Conservation (phyloP, 345 rosid species). For the Lagerstroemia speciosa region DNA sequence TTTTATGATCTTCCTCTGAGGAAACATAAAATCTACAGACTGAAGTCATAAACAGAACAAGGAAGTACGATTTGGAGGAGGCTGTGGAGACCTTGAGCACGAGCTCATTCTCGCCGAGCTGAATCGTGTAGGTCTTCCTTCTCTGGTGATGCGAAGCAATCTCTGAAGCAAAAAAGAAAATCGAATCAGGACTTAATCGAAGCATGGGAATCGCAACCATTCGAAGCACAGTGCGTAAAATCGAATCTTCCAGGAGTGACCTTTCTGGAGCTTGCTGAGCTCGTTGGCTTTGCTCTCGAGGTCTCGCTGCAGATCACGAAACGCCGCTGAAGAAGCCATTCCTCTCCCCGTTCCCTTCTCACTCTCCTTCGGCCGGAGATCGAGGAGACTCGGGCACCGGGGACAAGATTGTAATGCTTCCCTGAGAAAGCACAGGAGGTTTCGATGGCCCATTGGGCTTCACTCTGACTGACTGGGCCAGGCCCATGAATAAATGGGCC, state of each 20-base stretch:
- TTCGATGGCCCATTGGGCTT: no score
- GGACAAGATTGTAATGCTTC: no score
- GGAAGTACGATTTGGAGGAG: neutral
- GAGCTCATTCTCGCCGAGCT: conserved; percentile 94
- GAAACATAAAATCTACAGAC: neutral
- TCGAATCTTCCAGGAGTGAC: conserved; percentile 14
- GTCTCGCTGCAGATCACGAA: conserved; percentile 72
- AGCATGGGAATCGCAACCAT: neutral
- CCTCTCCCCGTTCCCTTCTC: neutral
- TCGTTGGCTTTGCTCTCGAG: conserved; percentile 74
- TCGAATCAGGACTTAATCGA: neutral
- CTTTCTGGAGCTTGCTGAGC: conserved; percentile 80
- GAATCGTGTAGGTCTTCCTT: conserved; percentile 87
- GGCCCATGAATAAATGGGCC: no score
- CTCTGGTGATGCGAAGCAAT: conserved; percentile 84
- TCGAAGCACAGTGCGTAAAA: neutral
- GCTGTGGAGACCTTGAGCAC: conserved; percentile 58
- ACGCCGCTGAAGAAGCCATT: conserved; percentile 65
- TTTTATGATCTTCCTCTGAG: neutral
- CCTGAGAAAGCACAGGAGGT: no score
- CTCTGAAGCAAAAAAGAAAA: conserved; percentile 27
- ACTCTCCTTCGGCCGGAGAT: neutral
- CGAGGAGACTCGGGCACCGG: no score
- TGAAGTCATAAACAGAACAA: neutral
- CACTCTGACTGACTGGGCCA: no score